Conservation (phyloP, 768 basidiomycete species). For the Termitomyces sp. region DNA sequence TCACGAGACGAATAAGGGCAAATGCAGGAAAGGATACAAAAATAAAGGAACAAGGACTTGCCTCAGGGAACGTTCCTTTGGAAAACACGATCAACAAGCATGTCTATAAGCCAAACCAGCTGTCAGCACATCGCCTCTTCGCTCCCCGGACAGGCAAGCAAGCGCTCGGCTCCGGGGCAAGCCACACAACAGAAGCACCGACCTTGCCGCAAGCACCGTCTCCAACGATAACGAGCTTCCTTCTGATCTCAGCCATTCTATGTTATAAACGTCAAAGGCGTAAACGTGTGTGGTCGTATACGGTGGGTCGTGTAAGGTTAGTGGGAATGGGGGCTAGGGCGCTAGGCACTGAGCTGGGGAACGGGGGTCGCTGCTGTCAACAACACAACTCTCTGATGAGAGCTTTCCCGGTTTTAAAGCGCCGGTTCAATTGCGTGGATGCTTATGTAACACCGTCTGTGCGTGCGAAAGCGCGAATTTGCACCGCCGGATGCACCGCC, state of each 20-base stretch:
- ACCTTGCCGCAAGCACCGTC: conserved; percentile 98
- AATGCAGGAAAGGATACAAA: not conserved
- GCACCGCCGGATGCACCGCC: conserved; percentile 1
- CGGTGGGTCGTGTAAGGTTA: not conserved
- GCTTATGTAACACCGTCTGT: conserved; percentile 17
- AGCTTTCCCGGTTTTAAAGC: conserved; percentile 18
- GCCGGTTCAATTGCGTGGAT: conserved; percentile 15
- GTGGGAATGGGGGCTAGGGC: not conserved
- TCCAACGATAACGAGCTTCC: conserved; percentile 98
- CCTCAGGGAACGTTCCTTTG: conserved; percentile 96
- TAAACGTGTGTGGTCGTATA: not conserved
- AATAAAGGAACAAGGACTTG: conserved; percentile 27
- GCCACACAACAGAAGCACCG: not conserved
- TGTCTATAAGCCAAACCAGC: conserved; percentile 44
- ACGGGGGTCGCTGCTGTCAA: conserved; percentile 15
- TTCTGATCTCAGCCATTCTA: conserved; percentile 92
- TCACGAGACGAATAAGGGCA: not conserved
- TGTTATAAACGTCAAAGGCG: not conserved
- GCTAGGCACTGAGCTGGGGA: conserved; percentile 6
- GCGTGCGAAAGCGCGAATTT: conserved; percentile 17
- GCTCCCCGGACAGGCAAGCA: not conserved
- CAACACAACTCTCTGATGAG: conserved; percentile 12
- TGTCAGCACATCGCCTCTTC: conserved; percentile 3
- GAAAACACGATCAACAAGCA: conserved; percentile 95
- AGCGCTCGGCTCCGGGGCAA: not conserved